Base-by-base conservation (phyloP, 2,329 filamentous ascomycete genomes). In the Metarhizium sp. region DNA sequence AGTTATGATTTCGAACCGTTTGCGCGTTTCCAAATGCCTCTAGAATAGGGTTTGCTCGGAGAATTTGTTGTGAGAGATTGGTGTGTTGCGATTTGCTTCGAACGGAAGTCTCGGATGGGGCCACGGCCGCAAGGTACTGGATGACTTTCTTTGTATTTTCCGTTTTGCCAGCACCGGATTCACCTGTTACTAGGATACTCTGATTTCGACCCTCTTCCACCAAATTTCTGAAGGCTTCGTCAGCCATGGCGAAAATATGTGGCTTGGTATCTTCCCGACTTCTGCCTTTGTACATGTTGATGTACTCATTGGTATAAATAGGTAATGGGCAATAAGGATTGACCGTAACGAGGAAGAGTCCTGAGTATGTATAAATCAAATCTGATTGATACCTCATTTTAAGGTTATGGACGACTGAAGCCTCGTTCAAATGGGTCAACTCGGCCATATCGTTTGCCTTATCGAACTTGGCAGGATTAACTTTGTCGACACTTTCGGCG, bases 111-210 rank as follows among this genome's bases (percentile, higher is more conserved):
- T 97, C 92, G 0, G 89, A 84, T 46, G 89, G 88, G 10, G 94
- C 94, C 49, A 99, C 94, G 1, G 94, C 91, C 14, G 94, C 94
- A 47, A 99, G 83, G 67, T 99, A 99, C 66, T 99, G 95, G 55
- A 99, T 99, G 62, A 99, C 94, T 70, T 99, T 99, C 69, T 99
- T 99, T 16, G 94, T 99, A 68, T 99, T 99, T 69, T 99, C 94
- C 0, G 94, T 99, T 75, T 99, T 99, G 63, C 94, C 94, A 38
- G 94, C 94, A 67, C 94, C 94, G 18, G 94, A 99, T 74, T 99
- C 94, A 72, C 94, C 94, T 2, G 94, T 99, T 25, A 99, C 95
- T 53, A 99, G 78, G 64, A 99, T 99, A 65, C 92, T 97, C 73
- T 99, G 94, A 64, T 99, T 97, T 61, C 91, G 80, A 45, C 92